Evolutionary conservation across 2,329 filamentous ascomycete genomes (phyloP), one percentile per base, ranked within the genome.

Genomic region (Coniochaeta hoffmannii): DNA sequence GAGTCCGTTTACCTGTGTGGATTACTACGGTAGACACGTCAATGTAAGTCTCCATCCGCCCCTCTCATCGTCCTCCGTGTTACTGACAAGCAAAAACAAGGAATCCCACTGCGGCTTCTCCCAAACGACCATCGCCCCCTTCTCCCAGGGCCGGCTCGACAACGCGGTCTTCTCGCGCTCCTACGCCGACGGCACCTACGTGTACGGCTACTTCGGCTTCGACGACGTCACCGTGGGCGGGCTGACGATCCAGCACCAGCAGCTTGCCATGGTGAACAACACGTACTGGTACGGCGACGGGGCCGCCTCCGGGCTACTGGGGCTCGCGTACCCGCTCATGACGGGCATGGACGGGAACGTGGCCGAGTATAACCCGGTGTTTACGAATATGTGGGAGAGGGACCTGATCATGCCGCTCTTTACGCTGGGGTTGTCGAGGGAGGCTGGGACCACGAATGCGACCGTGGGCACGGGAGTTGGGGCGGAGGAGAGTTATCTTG

Each of bases 251-350:
- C 62, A 68, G 30, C 55, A 66, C 9, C 76, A 80, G 61, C 69
- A 74, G 31, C 66, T 82, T n/a, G 77, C 70, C 0, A 58, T 79
- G 15, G 76, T 77, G 3, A 68, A 74, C 50, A 59, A 63, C 34
- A 71, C 74, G 0, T 69, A 66, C 12, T 76, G 72, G 67, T 62
- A 68, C 17, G 76, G 76, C 9, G 75, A 80, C 55, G 69, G 67
- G 1, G 64, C 70, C 19, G 73, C 74, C 1, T 73, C 71, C 26
- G 79, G 80, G 2, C 64, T 82, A 2, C 60, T 82, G 4, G 80
- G 79, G 1, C 68, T 83, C 12, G 76, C 70, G 1, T 82, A 78
- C 60, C 73, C 76, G 8, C 67, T 71, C 14, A 61, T 80, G 41
- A 80, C 77, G 0, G 73, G 71, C 22, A 69, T 73, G 2, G 65